These are phyloP conservation scores for Canariomyces notabilis DNA, from an alignment of 2,329 filamentous ascomycete species.

Conservation along the genomic window DNA sequence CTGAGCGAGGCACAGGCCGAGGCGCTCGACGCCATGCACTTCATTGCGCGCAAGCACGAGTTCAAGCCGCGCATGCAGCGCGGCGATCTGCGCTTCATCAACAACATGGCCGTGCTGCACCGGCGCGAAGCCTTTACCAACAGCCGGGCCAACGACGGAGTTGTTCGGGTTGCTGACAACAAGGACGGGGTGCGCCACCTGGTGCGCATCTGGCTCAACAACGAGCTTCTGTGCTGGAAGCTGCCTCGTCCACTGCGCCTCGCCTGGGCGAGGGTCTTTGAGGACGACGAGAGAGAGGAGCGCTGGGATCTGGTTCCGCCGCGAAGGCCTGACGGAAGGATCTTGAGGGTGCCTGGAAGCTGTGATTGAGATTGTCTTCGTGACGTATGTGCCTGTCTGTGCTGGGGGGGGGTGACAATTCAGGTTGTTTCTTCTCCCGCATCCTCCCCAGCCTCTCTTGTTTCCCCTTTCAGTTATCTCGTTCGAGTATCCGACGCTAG, in stretches of 20 bases:
- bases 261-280: constrained; percentile 22
- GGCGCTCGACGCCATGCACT: constrained; percentile 48
- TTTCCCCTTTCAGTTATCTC: too few species aligned
- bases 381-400: too few species aligned
- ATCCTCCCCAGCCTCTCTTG: too few species aligned
- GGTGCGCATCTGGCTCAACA: constrained; percentile 30
- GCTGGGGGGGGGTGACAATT: too few species aligned
- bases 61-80: constrained; percentile 25
- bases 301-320: constrained; percentile 21
- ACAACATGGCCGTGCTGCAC: constrained; percentile 26
- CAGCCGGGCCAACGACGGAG: not conserved
- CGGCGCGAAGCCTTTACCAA: constrained; percentile 26
- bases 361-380: too few species aligned
- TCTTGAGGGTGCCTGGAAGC: constrained; percentile 14
- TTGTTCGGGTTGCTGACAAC: not conserved
- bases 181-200: constrained; percentile 22
- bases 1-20: constrained; percentile 50
- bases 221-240: constrained; percentile 25
- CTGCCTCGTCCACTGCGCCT: constrained; percentile 17
- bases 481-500: too few species aligned
- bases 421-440: too few species aligned
- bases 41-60: constrained; percentile 26
- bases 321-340: constrained; percentile 7
- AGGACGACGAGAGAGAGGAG: constrained; percentile 17
- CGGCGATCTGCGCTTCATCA: constrained; percentile 28